Base-by-base conservation (phyloP, 768 basidiomycete genomes). In the Trametes cubensis region DNA sequence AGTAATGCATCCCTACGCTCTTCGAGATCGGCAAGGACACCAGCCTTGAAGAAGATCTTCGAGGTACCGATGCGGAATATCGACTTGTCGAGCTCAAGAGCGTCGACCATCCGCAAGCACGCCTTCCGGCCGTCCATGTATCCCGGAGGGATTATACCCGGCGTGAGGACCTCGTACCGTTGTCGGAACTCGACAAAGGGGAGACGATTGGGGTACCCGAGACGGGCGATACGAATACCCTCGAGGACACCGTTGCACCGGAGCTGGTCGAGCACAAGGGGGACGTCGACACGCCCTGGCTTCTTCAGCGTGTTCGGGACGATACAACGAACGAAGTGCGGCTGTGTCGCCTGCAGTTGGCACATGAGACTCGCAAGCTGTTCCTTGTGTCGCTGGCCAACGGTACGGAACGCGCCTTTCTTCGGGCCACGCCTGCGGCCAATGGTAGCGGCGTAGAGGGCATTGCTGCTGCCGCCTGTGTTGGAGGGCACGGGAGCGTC, bases 31-130 rank as follows among this genome's bases (percentile, higher is more conserved):
- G 97, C 97, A 17, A 99, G 82, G 4, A 97, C 94, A 4, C 96
- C 95, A 2, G 97, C 95, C 72, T 98, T 98, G 85, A 99, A 98
- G 80, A 98, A 99, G 62, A 98, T 92, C 77, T 99, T 99, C 40
- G 94, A 96, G 0, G 92, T 94, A 6, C 97, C 97, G 56, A 98
- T 91, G 69, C 89, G 91, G 82, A 87, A 97, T 20, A 87, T 81
- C 3, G 84, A 79, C 50, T 89, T 86, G 72, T 97, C 95, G 39
- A 99, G 84, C 49, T 95, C 92, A 45, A 98, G 80, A 5, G 91
- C 85, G 60, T 88, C 87, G 38, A 97, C 89, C 86, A 99, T 98
- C 6, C 91, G 84, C 39, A 90, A 79, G 68, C 92, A 96, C 2
- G 97, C 95, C 72, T 95, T 94, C 7, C 95, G 87, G 11, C 96